Base-by-base conservation (phyloP, 2,329 filamentous ascomycete genomes). In the Ambrosiella beaveri region DNA sequence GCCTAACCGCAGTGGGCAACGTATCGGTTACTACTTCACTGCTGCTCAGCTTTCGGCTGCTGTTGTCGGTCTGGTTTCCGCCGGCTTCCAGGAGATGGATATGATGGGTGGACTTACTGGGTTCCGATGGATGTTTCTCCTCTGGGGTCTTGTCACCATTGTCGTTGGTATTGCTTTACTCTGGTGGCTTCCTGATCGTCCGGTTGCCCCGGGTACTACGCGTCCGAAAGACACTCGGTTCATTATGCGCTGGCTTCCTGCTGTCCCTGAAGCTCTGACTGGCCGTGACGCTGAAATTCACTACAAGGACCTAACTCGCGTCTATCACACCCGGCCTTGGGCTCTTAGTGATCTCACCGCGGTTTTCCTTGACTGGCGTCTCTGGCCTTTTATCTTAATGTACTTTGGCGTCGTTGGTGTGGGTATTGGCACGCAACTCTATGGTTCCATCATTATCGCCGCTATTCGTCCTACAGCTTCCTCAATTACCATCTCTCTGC, bases 381-480 rank as follows among this genome's bases (percentile, higher is more conserved):
- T 95, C 15, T 95, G 88, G 85, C 89, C 89, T 1, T 70, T 95
- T 63, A 77, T 84, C 1, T 66, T 95, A 57, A 95, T 95, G 89
- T 95, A 95, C 71, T 95, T 95, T 71, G 89, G 89, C 17, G 89
- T 95, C 2, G 89, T 95, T 1, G 89, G 89, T 19, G 89, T 95
- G 2, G 89, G 89, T 7, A 95, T 95, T 62, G 89, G 88, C 50
- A 89, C 88, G 0, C 88, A 95, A 70, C 80, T 86, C 52, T 95
- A 95, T 66, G 87, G 85, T 38, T 91, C 84, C 2, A 81, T 95
- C 63, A 95, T 95, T 64, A 93, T 95, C 65, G 76, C 79, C 13
- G 80, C 82, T 8, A 93, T 93, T 65, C 82, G 90, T 66, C 80
- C 86, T 0, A 71, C 71, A 0, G 81, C 94, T 60, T 87, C 79